phyloP scores from a whole-genome alignment of 371 early-diverging fungal species.

The Haplosporangium sp. region DNA sequence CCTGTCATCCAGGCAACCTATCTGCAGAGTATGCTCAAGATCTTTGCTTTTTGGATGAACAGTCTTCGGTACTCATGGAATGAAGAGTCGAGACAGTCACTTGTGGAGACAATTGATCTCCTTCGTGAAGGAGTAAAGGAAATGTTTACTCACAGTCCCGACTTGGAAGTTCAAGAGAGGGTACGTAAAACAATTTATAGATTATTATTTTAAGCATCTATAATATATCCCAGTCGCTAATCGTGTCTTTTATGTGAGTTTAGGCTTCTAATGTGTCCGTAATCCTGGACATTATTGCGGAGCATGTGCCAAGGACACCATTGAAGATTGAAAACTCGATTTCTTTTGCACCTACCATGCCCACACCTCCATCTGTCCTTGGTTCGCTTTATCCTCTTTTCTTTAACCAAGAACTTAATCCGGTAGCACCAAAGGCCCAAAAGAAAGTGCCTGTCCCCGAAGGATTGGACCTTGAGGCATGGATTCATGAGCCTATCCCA shows the following conservation, averaged over 20 bases:
- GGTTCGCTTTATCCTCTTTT: constrained; percentile 74
- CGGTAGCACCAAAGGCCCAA: constrained; percentile 94
- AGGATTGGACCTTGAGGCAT: constrained; percentile 86
- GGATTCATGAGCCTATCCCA: constrained; percentile 81
- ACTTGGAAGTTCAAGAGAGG: constrained; percentile 89
- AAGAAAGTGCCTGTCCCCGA: constrained; percentile 90
- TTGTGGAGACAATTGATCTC: constrained; percentile 65
- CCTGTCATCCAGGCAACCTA: constrained; percentile 77
- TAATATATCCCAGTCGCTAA: background rate
- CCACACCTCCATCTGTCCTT: constrained; percentile 53
- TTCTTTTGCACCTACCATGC: constrained; percentile 50
- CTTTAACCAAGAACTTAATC: constrained; percentile 88
- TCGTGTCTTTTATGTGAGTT: background rate
- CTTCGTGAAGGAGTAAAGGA: constrained; percentile 41
- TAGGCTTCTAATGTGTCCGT: constrained; percentile 70
- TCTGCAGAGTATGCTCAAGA: constrained; percentile 80
- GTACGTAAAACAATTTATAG: constrained; percentile 55
- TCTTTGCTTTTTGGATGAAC: constrained; percentile 76
- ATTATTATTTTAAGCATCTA: background rate
- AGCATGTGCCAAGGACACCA: constrained; percentile 45
- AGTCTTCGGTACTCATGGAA: constrained; percentile 70
- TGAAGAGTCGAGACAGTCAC: constrained; percentile 64
- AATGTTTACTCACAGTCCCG: constrained; percentile 62
- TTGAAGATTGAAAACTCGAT: constrained; percentile 52
- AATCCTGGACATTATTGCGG: constrained; percentile 66